Evolutionary conservation across 2,329 filamentous ascomycete species (phyloP).

Genomic region (Fusarium miscanthi): DNA sequence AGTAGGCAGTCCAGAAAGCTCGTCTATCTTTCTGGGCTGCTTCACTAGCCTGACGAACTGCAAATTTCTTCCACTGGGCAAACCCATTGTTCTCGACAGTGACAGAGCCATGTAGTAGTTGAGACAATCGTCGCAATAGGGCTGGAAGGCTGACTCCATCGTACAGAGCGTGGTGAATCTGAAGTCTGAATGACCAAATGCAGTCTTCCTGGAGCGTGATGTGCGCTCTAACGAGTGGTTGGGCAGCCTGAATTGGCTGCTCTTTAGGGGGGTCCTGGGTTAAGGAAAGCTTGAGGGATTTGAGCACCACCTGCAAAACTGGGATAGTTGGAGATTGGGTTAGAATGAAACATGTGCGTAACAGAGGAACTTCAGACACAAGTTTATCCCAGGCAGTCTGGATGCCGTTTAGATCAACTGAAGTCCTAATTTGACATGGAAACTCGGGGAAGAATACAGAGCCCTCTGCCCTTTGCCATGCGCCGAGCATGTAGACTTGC

Average conservation of each 20-base stretch:
- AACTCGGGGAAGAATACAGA: constrained; percentile 81
- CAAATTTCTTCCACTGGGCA: constrained; percentile 45
- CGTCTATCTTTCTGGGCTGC: constrained; percentile 30
- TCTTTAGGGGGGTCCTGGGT: not conserved
- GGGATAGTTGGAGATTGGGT: constrained; percentile 60
- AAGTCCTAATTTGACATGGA: constrained; percentile 62
- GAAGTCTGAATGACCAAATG: constrained; percentile 58
- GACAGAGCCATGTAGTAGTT: constrained; percentile 8
- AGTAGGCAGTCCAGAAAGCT: constrained; percentile 58
- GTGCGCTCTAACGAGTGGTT: constrained; percentile 28
- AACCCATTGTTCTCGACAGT: constrained; percentile 8
- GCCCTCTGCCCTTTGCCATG: constrained; percentile 77
- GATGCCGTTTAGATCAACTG: constrained; percentile 55
- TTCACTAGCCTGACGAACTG: constrained; percentile 15
- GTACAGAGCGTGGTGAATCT: constrained; percentile 88
- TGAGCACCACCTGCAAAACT: constrained; percentile 72
- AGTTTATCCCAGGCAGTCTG: constrained; percentile 71
- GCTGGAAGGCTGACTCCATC: constrained; percentile 82
- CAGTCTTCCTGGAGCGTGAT: constrained; percentile 17
- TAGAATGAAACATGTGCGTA: constrained; percentile 75
- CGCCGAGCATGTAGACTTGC: constrained; percentile 82
- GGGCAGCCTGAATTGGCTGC: not conserved
- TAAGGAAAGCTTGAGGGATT: constrained; percentile 22
- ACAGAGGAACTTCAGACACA: constrained; percentile 66
- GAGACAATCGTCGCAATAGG: constrained; percentile 60